A percentile compares a stretch with the other conserved stretches of the same genome.
phyloP scores from a whole-genome alignment of 192 early-diverging fungal genomes.

The Gryganskiella cystojenkinii region DNA sequence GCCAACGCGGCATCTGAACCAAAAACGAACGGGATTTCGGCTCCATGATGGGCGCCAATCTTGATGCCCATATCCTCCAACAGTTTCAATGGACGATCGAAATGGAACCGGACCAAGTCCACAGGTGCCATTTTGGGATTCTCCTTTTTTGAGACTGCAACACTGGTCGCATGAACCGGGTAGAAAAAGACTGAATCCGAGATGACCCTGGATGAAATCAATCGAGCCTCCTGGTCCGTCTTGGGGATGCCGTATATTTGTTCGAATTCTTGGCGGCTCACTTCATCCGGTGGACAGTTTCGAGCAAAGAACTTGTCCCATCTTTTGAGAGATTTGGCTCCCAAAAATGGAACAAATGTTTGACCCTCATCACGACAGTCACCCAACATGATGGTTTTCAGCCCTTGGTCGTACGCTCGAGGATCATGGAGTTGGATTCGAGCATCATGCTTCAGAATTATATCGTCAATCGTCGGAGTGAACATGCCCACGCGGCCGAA shows the following conservation, averaged over 20 bases:
- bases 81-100: conserved; percentile 24
- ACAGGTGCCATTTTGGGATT: too few relatives aligned
- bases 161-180: conserved; percentile 21
- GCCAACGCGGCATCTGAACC: conserved; percentile 18
- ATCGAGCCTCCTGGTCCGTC: conserved; percentile 13
- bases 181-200: conserved; percentile 20
- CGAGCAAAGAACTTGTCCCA: conserved; percentile 1
- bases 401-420: conserved; percentile 1
- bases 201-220: conserved; percentile 13
- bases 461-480: conserved; percentile 13
- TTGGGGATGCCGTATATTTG: conserved; percentile 12
- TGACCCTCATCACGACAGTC: conserved; percentile 17
- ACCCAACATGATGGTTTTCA: conserved; percentile 9
- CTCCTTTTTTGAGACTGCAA: conserved; percentile 6
- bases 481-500: conserved; percentile 4
- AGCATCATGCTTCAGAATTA: conserved; percentile 2
- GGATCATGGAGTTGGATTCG: conserved; percentile 9
- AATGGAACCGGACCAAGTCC: conserved; percentile 34
- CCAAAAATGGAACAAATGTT: conserved; percentile 6
- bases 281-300: not conserved
- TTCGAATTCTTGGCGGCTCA: not conserved
- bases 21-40: conserved; percentile 32
- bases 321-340: not conserved
- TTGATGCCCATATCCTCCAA: conserved; percentile 15
- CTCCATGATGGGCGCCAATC: conserved; percentile 21